A percentile compares a stretch with the other conserved stretches of the same genome.
These are phyloP conservation scores for Talaromyces sp. DNA, from an alignment of 2,329 filamentous ascomycete species.

Conservation along the genomic window DNA sequence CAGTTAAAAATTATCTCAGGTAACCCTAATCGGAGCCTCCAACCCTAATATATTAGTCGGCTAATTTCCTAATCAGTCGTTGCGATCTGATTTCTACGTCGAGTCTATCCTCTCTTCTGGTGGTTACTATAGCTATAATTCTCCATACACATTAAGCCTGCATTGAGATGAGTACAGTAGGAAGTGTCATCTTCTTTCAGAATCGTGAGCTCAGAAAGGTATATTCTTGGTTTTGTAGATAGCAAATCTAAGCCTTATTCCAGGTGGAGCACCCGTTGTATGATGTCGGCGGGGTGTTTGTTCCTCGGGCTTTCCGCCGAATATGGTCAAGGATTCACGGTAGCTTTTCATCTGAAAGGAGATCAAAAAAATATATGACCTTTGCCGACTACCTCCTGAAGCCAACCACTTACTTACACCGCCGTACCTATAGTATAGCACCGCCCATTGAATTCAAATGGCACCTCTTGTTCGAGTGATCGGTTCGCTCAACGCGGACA, in stretches of 20 bases:
- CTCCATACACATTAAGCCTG: background rate
- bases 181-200: background rate
- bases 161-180: background rate
- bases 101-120: background rate
- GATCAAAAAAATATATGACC: background rate
- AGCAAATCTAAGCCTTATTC: background rate
- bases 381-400: background rate
- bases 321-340: background rate
- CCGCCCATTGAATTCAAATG: slow-evolving; percentile 26
- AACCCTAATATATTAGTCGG: background rate
- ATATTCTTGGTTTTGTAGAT: background rate
- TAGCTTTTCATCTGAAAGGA: background rate
- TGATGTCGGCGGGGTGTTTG: slow-evolving; percentile 6
- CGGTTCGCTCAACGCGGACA: slow-evolving; percentile 91
- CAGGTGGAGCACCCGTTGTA: background rate
- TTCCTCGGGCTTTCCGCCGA: background rate
- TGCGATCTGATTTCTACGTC: background rate
- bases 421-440: background rate
- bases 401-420: background rate
- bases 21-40: background rate
- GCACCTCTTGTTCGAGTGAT: slow-evolving; percentile 68
- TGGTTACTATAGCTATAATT: background rate
- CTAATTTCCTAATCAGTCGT: slow-evolving; percentile 2
- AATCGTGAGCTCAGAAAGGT: background rate
- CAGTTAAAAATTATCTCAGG: too few relatives aligned